Base-by-base conservation (phyloP, 2,329 filamentous ascomycete genomes). In the Pseudohalonectria lignicola region DNA sequence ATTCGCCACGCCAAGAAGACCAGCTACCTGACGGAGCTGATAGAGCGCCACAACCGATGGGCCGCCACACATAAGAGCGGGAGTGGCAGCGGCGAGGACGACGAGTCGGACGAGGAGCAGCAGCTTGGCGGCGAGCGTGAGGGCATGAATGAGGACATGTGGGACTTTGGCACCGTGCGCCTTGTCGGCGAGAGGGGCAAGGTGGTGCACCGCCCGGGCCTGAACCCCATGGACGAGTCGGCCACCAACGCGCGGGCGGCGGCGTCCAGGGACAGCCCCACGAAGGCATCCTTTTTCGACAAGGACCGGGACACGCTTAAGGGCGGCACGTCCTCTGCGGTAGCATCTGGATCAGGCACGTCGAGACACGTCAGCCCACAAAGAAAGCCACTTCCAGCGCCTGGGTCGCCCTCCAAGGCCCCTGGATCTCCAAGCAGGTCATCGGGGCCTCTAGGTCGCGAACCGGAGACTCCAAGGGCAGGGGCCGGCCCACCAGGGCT, bases 131-230 rank as follows among this genome's bases (percentile, higher is more conserved):
- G 66, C 1, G 71, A 79, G 41, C 72, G 82, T 25, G 61, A 67
- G 45, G 63, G 62, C 15, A 64, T 74, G 7, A 71, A 81, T 44
- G 86, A 95, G 55, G 92, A 96, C 56, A 76, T 96, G 54, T 98
- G 92, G 92, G 92, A 98, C 58, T 98, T 98, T 64, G 92, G 92
- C 31, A 98, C 92, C 0, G 86, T 98, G 37, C 75, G 88, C 40
- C 79, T 93, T 5, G 79, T 81, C n/a, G 75, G 73, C 23, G 76
- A 80, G 39, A 71, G 76, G 20, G 77, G 79, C 43, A 71, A 69
- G 21, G 53, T 74, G 1, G 53, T 72, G 7, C 62, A 62, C 33
- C 63, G 76, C 34, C 69, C 70, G 0, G 80, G 80, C 3, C 21
- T 76, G 13, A 71, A 82, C 47, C 68, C 78, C 0, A 77, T 94